These are phyloP conservation scores for Priceomyces castillae DNA, from an alignment of 805 yeast genomes.

Conservation along the genomic window DNA sequence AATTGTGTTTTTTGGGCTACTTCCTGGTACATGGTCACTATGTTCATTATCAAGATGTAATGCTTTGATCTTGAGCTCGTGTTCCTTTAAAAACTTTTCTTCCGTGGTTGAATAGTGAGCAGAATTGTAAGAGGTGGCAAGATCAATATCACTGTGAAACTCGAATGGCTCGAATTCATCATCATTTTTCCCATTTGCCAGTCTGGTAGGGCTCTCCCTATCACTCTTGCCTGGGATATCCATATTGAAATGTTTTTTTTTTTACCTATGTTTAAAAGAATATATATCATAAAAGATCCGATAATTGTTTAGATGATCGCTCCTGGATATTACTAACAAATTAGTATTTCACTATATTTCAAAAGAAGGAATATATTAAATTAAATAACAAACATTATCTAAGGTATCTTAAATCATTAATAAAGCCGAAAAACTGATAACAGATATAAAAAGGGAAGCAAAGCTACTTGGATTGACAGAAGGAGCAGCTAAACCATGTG, in stretches of 20 bases:
- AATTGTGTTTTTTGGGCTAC: conserved; percentile 10
- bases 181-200: background rate
- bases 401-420: background rate
- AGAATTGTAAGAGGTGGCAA: conserved; percentile 34
- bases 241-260: background rate
- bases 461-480: no score
- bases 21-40: conserved; percentile 5
- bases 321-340: background rate
- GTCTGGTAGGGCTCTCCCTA: no score
- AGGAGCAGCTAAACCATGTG: no score
- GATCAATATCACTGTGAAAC: conserved; percentile 21
- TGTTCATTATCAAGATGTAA: conserved; percentile 42
- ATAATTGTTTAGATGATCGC: background rate
- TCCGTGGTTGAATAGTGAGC: conserved; percentile 66
- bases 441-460: background rate
- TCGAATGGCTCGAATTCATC: background rate
- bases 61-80: conserved; percentile 65
- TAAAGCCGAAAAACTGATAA: background rate
- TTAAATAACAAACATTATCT: background rate
- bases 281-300: background rate
- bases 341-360: background rate
- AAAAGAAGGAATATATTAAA: background rate
- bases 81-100: conserved; percentile 60
- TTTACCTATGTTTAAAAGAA: background rate
- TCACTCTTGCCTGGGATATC: background rate